Evolutionary conservation across 177 flowering plant species (phyloP).

Genomic region (Vitis hybrid): DNA sequence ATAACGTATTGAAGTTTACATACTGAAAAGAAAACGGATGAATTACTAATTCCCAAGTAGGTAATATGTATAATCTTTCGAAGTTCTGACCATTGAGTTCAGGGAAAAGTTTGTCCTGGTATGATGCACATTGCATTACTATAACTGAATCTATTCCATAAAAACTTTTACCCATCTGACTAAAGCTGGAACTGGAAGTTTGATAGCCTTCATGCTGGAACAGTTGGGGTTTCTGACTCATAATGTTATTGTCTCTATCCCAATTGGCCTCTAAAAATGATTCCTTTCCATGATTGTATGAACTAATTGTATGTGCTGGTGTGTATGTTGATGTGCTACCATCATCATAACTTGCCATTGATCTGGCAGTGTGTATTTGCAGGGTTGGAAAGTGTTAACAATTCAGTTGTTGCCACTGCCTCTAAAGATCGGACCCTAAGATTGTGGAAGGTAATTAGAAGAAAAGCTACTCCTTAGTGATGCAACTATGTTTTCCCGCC

Average conservation of each 20-base stretch:
- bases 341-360: background rate
- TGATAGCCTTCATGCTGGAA: no score
- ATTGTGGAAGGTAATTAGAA: constrained; percentile 76
- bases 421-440: constrained; percentile 87
- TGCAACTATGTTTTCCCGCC: background rate
- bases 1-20: background rate
- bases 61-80: no score
- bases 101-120: no score
- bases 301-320: background rate
- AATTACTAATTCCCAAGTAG: no score
- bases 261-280: background rate
- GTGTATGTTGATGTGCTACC: background rate
- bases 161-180: no score
- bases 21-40: background rate
- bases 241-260: no score
- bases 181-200: no score
- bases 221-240: no score
- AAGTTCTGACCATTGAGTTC: no score
- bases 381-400: constrained; percentile 33
- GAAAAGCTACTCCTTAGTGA: background rate
- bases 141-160: no score
- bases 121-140: no score
- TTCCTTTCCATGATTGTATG: background rate
- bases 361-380: constrained; percentile 9
- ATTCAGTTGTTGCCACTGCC: constrained; percentile 61